Evolutionary conservation across 2,329 filamentous ascomycete species (phyloP).

Genomic region (Metarhizium album): DNA sequence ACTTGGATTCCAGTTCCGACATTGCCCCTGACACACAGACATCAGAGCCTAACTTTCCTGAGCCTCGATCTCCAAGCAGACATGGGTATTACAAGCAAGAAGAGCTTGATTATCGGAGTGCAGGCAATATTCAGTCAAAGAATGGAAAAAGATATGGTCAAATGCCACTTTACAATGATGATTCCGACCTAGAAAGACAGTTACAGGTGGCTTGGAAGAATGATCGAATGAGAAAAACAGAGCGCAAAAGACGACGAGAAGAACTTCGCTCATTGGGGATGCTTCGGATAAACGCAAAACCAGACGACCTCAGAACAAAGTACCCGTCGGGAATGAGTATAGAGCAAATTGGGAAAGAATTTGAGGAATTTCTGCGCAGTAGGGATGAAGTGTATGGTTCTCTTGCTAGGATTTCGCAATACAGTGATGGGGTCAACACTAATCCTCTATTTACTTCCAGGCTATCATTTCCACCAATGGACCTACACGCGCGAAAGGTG

Average conservation of each 20-base stretch:
- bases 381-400: constrained; percentile 48
- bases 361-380: constrained; percentile 59
- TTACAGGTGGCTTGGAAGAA: constrained; percentile 52
- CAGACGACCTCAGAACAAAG: constrained; percentile 53
- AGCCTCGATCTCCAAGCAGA: not conserved
- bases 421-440: not conserved
- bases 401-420: not conserved
- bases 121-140: constrained; percentile 51
- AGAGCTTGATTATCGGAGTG: constrained; percentile 68
- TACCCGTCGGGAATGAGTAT: constrained; percentile 64
- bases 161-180: constrained; percentile 42
- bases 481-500: constrained; percentile 62
- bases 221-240: constrained; percentile 61
- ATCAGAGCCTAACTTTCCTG: not conserved
- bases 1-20: constrained; percentile 3
- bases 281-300: constrained; percentile 46
- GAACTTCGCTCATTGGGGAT: constrained; percentile 55
- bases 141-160: constrained; percentile 53
- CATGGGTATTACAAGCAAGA: constrained; percentile 32
- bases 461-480: constrained; percentile 72
- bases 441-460: constrained; percentile 28
- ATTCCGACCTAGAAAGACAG: constrained; percentile 54
- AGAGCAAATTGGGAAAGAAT: constrained; percentile 59
- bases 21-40: not conserved
- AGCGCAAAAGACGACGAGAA: constrained; percentile 60